phyloP scores from a whole-genome alignment of 176 grass and related monocot genomes.

The Triticum monococcum region DNA sequence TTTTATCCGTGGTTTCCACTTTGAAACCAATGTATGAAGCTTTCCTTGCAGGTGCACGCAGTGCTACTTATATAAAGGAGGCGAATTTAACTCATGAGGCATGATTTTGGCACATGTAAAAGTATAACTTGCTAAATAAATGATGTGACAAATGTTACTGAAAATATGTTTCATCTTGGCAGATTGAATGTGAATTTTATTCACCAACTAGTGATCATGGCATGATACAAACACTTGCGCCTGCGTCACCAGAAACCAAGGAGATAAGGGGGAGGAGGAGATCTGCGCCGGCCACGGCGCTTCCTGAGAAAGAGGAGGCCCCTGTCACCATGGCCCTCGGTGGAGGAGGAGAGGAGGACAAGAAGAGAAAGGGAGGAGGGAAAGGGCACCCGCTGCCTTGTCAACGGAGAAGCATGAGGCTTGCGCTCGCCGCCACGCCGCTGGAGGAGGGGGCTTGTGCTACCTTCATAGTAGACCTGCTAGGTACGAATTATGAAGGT shows the following conservation, averaged over 20 bases:
- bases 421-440: neutral
- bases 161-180: neutral
- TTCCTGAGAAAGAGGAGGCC: neutral
- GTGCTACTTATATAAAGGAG: neutral
- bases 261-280: neutral
- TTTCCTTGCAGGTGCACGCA: neutral
- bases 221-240: neutral
- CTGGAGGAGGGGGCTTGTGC: neutral
- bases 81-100: neutral
- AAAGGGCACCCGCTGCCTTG: neutral
- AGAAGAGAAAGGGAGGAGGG: neutral
- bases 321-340: neutral
- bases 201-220: slow-evolving; percentile 1
- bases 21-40: neutral
- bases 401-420: neutral
- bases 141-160: neutral
- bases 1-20: neutral
- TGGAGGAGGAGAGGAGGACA: neutral
- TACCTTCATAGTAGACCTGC: neutral
- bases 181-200: neutral
- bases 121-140: neutral
- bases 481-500: neutral
- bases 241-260: neutral
- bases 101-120: neutral
- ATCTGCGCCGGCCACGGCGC: neutral